Evolutionary conservation across 176 grass and related monocot genomes (phyloP).

Genomic region (Otatea glauca): DNA sequence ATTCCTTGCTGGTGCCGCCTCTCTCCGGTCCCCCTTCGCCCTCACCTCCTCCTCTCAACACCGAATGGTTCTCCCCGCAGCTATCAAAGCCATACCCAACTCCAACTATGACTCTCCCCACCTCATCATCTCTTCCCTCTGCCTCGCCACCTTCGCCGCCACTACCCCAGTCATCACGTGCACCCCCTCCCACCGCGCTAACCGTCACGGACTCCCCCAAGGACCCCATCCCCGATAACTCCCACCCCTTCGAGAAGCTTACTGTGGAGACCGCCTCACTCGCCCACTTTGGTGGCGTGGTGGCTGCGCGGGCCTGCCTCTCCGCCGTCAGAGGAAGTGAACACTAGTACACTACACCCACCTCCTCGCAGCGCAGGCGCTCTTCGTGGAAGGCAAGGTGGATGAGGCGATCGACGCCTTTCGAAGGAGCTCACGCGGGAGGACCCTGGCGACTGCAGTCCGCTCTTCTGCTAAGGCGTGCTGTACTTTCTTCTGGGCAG

Average conservation of each 20-base stretch:
- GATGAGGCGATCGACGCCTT: conserved; percentile 64
- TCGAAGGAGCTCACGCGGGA: conserved; percentile 68
- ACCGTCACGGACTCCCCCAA: no score
- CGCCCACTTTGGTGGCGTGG: conserved; percentile 34
- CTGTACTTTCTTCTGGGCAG: conserved; percentile 57
- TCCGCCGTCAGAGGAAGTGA: conserved; percentile 38
- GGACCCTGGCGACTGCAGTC: conserved; percentile 66
- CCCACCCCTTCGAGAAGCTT: conserved; percentile 55
- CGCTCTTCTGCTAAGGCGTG: conserved; percentile 65
- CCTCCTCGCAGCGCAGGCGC: conserved; percentile 63
- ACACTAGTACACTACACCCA: conserved; percentile 45
- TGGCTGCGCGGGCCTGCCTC: conserved; percentile 54
- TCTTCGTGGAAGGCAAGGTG: conserved; percentile 69
- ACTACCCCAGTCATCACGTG: conserved; percentile 56
- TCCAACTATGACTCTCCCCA: conserved; percentile 42
- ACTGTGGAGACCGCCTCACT: conserved; percentile 66
- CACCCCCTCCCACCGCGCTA: not conserved
- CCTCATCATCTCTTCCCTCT: conserved; percentile 59
- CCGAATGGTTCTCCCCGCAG: not conserved
- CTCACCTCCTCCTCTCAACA: conserved; percentile 10
- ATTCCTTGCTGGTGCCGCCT: conserved; percentile 46
- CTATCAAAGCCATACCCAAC: conserved; percentile 40
- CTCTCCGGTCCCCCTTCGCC: conserved; percentile 3
- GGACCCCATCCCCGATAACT: conserved; percentile 29
- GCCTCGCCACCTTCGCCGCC: conserved; percentile 59